Conservation (phyloP, 768 basidiomycete species). For the Cystofilobasidium capitatum region DNA sequence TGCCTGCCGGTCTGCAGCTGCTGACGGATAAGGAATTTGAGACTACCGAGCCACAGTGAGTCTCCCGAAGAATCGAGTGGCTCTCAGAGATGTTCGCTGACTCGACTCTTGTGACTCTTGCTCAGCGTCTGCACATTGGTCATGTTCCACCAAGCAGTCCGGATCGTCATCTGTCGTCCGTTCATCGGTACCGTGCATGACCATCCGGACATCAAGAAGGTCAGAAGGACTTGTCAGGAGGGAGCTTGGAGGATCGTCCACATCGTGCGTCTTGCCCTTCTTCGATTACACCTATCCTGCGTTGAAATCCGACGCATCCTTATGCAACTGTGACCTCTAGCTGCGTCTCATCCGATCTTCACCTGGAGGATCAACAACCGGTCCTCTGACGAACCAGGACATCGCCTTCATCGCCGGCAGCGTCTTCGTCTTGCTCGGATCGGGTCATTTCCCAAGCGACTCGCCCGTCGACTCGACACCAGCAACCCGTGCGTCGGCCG, state of each 20-base stretch:
- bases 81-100: background rate
- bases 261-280: background rate
- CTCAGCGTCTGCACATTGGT: background rate
- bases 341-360: background rate
- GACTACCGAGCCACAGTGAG: background rate
- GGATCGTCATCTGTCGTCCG: background rate
- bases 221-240: background rate
- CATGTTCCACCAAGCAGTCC: conserved; percentile 5
- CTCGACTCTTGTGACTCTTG: background rate
- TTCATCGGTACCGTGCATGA: conserved; percentile 1
- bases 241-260: background rate
- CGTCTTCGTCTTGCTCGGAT: background rate
- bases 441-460: background rate
- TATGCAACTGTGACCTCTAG: too few species aligned
- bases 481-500: background rate
- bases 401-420: conserved; percentile 2
- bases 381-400: background rate
- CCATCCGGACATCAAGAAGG: background rate
- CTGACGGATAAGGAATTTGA: background rate
- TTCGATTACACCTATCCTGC: background rate
- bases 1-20: background rate
- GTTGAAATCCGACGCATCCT: too few species aligned
- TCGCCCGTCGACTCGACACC: background rate
- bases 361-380: background rate
- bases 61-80: background rate